Evolutionary conservation across 2,329 filamentous ascomycete species (phyloP), one percentile per base, ranked within the genome.

Genomic region (Phyllosticta citribraziliensis): DNA sequence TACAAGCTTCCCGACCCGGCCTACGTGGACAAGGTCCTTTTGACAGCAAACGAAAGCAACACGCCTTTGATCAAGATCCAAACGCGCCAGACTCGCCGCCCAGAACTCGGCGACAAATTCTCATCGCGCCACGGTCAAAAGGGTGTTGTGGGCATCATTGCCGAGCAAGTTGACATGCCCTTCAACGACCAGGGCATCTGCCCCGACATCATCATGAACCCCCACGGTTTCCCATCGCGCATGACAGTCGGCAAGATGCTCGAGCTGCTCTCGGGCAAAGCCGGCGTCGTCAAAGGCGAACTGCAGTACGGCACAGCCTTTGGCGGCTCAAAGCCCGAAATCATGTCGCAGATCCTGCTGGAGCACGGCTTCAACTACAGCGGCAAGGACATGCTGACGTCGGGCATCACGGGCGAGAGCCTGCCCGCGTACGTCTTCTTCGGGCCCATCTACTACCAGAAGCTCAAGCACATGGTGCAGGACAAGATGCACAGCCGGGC

Each of bases 201-300:
- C n/a, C 94, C 94, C 0, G 94, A 99, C 75, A 97, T 99, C 67
- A 99, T 99, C 84, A 99, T 99, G 94, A 99, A 99, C 79, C 94
- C 95, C 0, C 94, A 99, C 77, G 94, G 94, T 86, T 99, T 99
- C 82, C 94, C 94, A 1, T 97, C 93, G 33, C 94, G 94, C 74
- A 99, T 99, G 94, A 99, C 94, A 59, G 94, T 99, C 64, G 94
- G 94, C 33, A 99, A 99, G 76, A 88, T 99, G 80, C 84, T 99
- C 57, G 94, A 99, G 73, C 89, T 96, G 53, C 81, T 99, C 17
- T 91, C 92, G 0, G 94, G 94, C 65, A 99, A 99, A 75, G 94
- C 94, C 0, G 91, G 92, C 12, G 86, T 99, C 1, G 75, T 99
- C 3, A 84, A 87, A 63, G 94, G 94, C 4, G 86, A 88, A 8